Conservation (phyloP, 805 yeast genomes). For the Ogataea parapolymorpha region DNA sequence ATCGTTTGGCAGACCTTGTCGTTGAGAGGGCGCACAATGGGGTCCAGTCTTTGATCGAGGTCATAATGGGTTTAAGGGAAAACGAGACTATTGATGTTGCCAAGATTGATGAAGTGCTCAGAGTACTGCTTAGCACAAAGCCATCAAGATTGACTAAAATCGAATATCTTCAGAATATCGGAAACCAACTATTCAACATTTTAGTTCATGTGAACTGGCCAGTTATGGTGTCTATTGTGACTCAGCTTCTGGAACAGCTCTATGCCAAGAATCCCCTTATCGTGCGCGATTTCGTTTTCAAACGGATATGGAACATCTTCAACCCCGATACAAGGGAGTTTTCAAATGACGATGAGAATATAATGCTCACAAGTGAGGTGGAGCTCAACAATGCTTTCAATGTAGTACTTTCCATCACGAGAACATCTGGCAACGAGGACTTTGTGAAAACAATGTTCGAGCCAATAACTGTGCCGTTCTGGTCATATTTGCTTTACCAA, state of each 20-base stretch:
- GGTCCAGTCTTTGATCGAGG: constrained; percentile 68
- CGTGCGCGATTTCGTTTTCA: constrained; percentile 57
- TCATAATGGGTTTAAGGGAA: constrained; percentile 73
- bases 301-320: constrained; percentile 44
- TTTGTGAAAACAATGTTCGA: constrained; percentile 33
- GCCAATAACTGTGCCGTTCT: constrained; percentile 32
- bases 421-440: constrained; percentile 35
- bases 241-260: constrained; percentile 50
- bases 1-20: constrained; percentile 52
- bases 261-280: constrained; percentile 49
- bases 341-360: constrained; percentile 25
- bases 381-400: constrained; percentile 60
- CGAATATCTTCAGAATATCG: constrained; percentile 56
- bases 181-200: constrained; percentile 59
- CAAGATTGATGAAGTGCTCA: constrained; percentile 64
- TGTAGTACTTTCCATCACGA: constrained; percentile 60
- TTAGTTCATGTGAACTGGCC: constrained; percentile 62
- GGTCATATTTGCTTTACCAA: constrained; percentile 45
- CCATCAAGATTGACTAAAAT: constrained; percentile 49
- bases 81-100: constrained; percentile 64
- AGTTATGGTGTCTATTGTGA: constrained; percentile 51
- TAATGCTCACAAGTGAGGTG: constrained; percentile 42
- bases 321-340: constrained; percentile 31
- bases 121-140: constrained; percentile 53
- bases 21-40: constrained; percentile 54